Percentiles rank a stretch among this genome's conserved stretches.
phyloP scores from a whole-genome alignment of 805 yeast species.

The Cyberlindnera bimundalis region DNA sequence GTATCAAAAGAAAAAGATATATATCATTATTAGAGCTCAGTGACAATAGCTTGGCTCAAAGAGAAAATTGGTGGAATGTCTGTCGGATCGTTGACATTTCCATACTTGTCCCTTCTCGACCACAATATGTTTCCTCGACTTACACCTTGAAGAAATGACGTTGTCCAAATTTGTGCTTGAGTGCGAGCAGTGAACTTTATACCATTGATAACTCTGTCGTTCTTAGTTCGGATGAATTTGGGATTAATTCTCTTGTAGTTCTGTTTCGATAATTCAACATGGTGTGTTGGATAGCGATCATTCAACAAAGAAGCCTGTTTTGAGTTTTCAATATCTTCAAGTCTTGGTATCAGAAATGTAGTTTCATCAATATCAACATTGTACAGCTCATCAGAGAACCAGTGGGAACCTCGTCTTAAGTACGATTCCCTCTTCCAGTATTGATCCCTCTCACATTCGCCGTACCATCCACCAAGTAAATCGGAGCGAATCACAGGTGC shows the following conservation, averaged over 20 bases:
- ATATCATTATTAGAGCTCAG: neutral
- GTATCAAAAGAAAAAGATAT: neutral
- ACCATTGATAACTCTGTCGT: neutral
- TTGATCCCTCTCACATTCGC: neutral
- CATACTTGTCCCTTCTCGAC: neutral
- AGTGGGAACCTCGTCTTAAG: slow-evolving; percentile 7
- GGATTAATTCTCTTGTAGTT: neutral
- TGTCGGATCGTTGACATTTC: neutral
- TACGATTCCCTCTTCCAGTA: neutral
- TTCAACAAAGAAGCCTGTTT: neutral
- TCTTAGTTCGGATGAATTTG: neutral
- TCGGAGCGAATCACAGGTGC: neutral
- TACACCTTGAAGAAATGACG: neutral
- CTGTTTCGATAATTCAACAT: neutral
- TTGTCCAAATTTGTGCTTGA: neutral
- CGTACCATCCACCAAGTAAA: neutral
- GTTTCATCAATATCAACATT: slow-evolving; percentile 2
- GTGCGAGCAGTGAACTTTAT: neutral
- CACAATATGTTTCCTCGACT: neutral
- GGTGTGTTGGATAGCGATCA: neutral
- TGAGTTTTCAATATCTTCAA: neutral
- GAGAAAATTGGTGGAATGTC: neutral
- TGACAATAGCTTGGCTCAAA: neutral
- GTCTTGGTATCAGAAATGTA: neutral
- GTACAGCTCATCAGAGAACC: slow-evolving; percentile 3